Conservation (phyloP, 768 basidiomycete genomes). For the Boletus tylopilopsis region DNA sequence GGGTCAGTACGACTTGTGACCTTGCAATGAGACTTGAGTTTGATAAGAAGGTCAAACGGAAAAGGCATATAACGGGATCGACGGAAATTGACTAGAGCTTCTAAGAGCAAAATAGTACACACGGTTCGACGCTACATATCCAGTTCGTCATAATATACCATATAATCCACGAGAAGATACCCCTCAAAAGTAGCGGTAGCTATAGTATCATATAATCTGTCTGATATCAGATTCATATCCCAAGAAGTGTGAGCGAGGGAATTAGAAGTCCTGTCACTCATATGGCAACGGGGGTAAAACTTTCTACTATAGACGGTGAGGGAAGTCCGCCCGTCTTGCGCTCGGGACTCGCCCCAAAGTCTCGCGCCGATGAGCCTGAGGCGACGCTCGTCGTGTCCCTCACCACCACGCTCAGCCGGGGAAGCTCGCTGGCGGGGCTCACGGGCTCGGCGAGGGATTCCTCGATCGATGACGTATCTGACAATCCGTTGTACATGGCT, state of each 20-base stretch:
- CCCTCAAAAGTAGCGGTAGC: constrained; percentile 4
- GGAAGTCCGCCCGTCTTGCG: constrained; percentile 18
- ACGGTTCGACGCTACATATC: constrained; percentile 21
- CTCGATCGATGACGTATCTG: constrained; percentile 36
- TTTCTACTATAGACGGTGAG: constrained; percentile 14
- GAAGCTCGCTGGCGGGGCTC: constrained; percentile 30
- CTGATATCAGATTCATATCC: constrained; percentile 7
- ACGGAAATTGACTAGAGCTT: constrained; percentile 21
- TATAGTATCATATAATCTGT: constrained; percentile 15
- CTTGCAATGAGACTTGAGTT: too few relatives aligned
- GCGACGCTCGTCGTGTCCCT: constrained; percentile 28
- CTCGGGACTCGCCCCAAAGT: constrained; percentile 29
- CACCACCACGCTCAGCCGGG: constrained; percentile 25
- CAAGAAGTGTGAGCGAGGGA: constrained; percentile 7
- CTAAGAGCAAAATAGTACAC: constrained; percentile 26
- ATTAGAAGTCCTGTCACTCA: constrained; percentile 23
- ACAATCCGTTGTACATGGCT: constrained; percentile 25
- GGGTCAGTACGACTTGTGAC: too few relatives aligned
- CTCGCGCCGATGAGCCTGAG: constrained; percentile 24
- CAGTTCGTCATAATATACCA: constrained; percentile 9
- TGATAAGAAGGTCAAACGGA: too few relatives aligned
- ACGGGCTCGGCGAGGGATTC: constrained; percentile 33
- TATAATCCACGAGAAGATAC: constrained; percentile 5
- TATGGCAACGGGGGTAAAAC: constrained; percentile 28
- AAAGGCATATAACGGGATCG: constrained; percentile 2